These are phyloP conservation scores for Collybia mongolica DNA, from an alignment of 768 basidiomycete species.

Conservation along the genomic window DNA sequence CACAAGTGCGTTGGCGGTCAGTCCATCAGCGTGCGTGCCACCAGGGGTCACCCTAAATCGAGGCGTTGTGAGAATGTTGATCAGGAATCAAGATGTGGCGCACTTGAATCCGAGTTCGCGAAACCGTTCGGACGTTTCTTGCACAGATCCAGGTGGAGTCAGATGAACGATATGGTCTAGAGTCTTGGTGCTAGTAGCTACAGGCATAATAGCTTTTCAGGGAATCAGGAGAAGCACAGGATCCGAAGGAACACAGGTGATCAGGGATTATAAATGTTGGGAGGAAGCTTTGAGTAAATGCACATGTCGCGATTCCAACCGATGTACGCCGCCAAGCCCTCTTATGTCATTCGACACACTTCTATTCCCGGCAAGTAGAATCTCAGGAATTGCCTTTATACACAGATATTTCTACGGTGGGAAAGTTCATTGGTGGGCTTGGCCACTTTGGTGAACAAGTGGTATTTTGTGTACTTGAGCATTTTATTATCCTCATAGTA, in stretches of 20 bases:
- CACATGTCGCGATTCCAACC: background rate
- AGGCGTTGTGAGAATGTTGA: background rate
- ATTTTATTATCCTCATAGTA: too few species aligned
- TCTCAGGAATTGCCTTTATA: too few species aligned
- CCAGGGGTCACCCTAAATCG: conserved; percentile 58
- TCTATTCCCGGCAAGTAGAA: too few species aligned
- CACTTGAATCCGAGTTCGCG: conserved; percentile 67
- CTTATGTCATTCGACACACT: too few species aligned
- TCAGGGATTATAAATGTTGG: too few species aligned
- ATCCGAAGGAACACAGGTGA: background rate
- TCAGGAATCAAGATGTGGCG: conserved; percentile 11
- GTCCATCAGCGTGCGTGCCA: conserved; percentile 61
- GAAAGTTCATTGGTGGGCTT: too few species aligned
- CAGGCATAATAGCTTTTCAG: background rate
- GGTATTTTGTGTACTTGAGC: too few species aligned
- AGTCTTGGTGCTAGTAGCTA: conserved; percentile 33
- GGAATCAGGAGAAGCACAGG: background rate
- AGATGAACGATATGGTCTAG: conserved; percentile 75
- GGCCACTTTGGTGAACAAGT: too few species aligned
- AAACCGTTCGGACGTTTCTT: conserved; percentile 50
- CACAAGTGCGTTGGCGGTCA: conserved; percentile 65
- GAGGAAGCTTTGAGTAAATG: too few species aligned
- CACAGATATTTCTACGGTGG: too few species aligned
- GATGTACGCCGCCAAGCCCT: too few species aligned
- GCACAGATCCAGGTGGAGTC: conserved; percentile 60